Evolutionary conservation across 2,329 filamentous ascomycete genomes (phyloP), one percentile per base, ranked within the genome.

Genomic region (Stylonectria norvegica): DNA sequence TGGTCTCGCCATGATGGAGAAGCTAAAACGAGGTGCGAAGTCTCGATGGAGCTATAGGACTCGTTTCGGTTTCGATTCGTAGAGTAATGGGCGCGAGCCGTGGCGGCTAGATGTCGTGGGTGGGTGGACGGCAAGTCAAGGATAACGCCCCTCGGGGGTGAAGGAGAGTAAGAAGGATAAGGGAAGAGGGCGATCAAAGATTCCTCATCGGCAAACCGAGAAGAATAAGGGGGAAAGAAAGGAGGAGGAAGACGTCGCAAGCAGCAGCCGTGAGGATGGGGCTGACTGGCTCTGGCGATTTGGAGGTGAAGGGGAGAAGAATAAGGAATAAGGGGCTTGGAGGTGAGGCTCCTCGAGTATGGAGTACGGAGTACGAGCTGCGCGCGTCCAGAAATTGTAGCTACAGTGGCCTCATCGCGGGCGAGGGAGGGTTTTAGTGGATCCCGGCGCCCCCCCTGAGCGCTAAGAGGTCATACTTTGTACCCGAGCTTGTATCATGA

Each of bases 401-500:
- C 61, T 64, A 63, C 61, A 64, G 60, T 64, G 62, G 62, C 62
- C 62, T 65, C 47, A 62, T 61, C 55, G 44, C 42, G 36, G 51
- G 7, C 22, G 22, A 25, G 22, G 27, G 27, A 30, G 27, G 27
- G 9, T 30, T 25, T 25, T 12, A 25, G 22, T 12, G 22, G 22
- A 25, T 12, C 22, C 7, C 7, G 22, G 12, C n/a, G n/a, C n/a
- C n/a, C n/a, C n/a, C n/a, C n/a, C n/a, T n/a, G n/a, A n/a, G n/a
- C n/a, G n/a, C n/a, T n/a, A n/a, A n/a, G n/a, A n/a, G n/a, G n/a
- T n/a, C n/a, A n/a, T n/a, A n/a, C n/a, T n/a, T n/a, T n/a, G n/a
- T n/a, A n/a, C n/a, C n/a, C n/a, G n/a, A n/a, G n/a, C n/a, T n/a
- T n/a, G n/a, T n/a, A n/a, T n/a, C n/a, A n/a, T n/a, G n/a, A n/a